Percentiles rank a stretch among this genome's conserved stretches.
Conservation (phyloP, 208 protist species). For the Leishmania lainsoni region DNA sequence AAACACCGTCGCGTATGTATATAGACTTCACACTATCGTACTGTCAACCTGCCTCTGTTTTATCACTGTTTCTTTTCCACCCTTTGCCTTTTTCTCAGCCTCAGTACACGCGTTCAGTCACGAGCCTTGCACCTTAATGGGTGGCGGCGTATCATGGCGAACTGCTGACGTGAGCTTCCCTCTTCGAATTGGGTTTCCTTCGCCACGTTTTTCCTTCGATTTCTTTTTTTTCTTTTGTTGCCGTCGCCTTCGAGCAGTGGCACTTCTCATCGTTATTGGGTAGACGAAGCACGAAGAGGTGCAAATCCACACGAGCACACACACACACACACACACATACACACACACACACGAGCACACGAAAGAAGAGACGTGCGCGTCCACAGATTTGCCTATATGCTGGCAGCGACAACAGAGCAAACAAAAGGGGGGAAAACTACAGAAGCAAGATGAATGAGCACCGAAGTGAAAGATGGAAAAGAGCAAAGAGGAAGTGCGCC, state of each 20-base stretch:
- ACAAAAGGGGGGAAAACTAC: background rate
- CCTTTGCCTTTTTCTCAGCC: no score
- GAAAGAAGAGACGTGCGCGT: background rate
- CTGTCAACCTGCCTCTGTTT: background rate
- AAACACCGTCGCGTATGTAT: background rate
- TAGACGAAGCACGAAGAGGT: background rate
- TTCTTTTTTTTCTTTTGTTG: background rate
- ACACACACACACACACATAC: background rate
- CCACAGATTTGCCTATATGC: background rate
- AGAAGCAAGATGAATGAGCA: background rate
- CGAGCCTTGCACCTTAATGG: no score
- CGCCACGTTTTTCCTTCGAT: no score
- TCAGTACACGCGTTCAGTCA: no score
- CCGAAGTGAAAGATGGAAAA: no score
- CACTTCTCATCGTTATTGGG: background rate
- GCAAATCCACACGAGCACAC: background rate
- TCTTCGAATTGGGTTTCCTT: background rate
- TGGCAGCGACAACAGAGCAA: background rate
- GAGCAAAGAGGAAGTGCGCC: no score
- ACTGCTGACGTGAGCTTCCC: background rate
- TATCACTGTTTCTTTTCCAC: background rate
- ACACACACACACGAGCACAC: background rate
- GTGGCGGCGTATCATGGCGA: no score
- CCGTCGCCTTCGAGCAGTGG: background rate
- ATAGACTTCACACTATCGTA: background rate